phyloP scores from a whole-genome alignment of 495 filamentous ascomycete species.

The Polyplosphaeria fusca region DNA sequence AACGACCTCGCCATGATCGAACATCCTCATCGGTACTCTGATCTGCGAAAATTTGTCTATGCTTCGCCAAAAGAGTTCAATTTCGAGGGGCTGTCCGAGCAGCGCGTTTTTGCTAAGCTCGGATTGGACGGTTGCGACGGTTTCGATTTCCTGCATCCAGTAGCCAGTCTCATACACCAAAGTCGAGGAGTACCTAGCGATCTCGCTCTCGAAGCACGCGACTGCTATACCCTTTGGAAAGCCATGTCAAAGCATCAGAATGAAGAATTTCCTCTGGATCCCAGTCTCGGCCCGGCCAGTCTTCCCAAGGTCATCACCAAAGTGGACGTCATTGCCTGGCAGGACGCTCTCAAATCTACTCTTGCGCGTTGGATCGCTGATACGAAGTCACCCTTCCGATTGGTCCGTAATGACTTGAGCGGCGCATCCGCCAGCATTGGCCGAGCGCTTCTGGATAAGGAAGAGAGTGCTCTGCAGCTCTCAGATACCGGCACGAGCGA shows the following conservation, averaged over 20 bases:
- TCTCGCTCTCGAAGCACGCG: slow-evolving; percentile 64
- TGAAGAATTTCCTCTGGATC: slow-evolving; percentile 37
- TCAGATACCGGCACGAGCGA: slow-evolving; percentile 16
- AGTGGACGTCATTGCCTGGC: slow-evolving; percentile 63
- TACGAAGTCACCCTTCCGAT: slow-evolving; percentile 58
- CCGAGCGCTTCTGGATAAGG: not conserved
- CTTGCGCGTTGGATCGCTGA: slow-evolving; percentile 61
- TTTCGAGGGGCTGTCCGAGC: slow-evolving; percentile 56
- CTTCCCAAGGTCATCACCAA: slow-evolving; percentile 52
- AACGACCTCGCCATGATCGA: slow-evolving; percentile 62
- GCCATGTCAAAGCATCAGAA: slow-evolving; percentile 56
- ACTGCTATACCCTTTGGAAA: slow-evolving; percentile 64
- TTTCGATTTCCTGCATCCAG: slow-evolving; percentile 66
- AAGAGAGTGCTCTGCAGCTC: not conserved
- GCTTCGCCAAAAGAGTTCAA: slow-evolving; percentile 49
- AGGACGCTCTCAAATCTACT: slow-evolving; percentile 55
- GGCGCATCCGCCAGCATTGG: slow-evolving; percentile 25
- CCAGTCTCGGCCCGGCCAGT: slow-evolving; percentile 47
- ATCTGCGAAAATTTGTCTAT: slow-evolving; percentile 69
- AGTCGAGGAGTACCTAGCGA: slow-evolving; percentile 61
- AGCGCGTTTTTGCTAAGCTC: slow-evolving; percentile 41
- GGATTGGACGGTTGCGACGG: slow-evolving; percentile 52
- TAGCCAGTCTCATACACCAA: slow-evolving; percentile 58
- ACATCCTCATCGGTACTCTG: slow-evolving; percentile 66
- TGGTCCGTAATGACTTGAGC: slow-evolving; percentile 47